These are phyloP conservation scores for Bathelium albidoporum DNA, from an alignment of 495 filamentous ascomycete species.

Conservation along the genomic window DNA sequence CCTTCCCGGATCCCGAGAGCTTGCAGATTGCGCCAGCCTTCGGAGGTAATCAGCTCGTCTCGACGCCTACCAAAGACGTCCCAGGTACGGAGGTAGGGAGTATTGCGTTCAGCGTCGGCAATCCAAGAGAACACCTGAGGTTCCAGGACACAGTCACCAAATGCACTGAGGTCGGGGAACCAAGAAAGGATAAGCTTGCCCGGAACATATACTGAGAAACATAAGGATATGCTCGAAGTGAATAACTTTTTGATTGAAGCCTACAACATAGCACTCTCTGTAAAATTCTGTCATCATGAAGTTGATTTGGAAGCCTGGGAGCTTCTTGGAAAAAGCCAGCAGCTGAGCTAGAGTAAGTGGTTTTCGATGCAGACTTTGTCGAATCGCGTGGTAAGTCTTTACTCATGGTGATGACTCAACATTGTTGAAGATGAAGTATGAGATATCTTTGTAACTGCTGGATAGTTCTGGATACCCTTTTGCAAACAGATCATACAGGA, in stretches of 20 bases:
- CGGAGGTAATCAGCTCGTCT: slow-evolving; percentile 41
- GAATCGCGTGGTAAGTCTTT: not conserved
- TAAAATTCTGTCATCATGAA: slow-evolving; percentile 13
- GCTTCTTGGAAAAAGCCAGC: slow-evolving; percentile 21
- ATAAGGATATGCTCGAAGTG: not conserved
- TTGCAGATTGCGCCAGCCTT: slow-evolving; percentile 49
- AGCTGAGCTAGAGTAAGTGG: slow-evolving; percentile 14
- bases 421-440: no score
- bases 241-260: not conserved
- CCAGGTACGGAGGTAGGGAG: slow-evolving; percentile 41
- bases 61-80: slow-evolving; percentile 42
- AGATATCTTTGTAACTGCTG: no score
- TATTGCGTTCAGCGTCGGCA: slow-evolving; percentile 49
- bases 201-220: slow-evolving; percentile 9
- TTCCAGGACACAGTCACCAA: slow-evolving; percentile 20
- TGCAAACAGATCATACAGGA: no score
- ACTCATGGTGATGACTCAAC: no score
- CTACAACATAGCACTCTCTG: slow-evolving; percentile 5
- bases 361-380: not conserved
- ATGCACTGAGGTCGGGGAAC: slow-evolving; percentile 4
- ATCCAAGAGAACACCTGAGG: slow-evolving; percentile 39
- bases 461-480: no score
- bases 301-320: slow-evolving; percentile 15
- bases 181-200: not conserved
- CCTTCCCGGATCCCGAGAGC: slow-evolving; percentile 44